phyloP scores from a whole-genome alignment of 805 yeast species.

The Wickerhamiella alocasiicola region DNA sequence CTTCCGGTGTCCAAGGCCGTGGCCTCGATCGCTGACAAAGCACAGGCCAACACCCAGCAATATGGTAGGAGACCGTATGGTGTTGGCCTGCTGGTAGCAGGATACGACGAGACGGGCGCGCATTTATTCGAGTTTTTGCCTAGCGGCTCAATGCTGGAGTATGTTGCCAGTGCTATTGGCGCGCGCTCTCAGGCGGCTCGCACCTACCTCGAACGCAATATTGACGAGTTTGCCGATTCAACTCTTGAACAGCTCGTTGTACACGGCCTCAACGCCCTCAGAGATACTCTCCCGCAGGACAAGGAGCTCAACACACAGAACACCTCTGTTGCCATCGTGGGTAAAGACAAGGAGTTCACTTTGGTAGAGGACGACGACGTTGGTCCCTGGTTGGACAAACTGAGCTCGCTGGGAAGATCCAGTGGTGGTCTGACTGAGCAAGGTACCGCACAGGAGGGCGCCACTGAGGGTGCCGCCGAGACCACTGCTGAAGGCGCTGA shows the following conservation, averaged over 20 bases:
- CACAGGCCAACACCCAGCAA: slow-evolving; percentile 90
- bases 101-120: slow-evolving; percentile 87
- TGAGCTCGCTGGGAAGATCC: slow-evolving; percentile 44
- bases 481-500: slow-evolving; percentile 12
- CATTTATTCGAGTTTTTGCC: slow-evolving; percentile 94
- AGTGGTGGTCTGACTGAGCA: too few species aligned
- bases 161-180: slow-evolving; percentile 90
- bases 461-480: slow-evolving; percentile 4
- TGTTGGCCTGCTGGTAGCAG: slow-evolving; percentile 82
- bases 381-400: slow-evolving; percentile 64
- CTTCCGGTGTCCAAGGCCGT: slow-evolving; percentile 75
- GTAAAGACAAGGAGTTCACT: slow-evolving; percentile 60
- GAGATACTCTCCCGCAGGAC: slow-evolving; percentile 91
- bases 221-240: slow-evolving; percentile 50
- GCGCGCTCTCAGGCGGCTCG: slow-evolving; percentile 98
- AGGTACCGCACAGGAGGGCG: slow-evolving; percentile 15
- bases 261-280: slow-evolving; percentile 77
- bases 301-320: slow-evolving; percentile 75
- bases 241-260: slow-evolving; percentile 63
- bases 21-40: slow-evolving; percentile 81
- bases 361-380: slow-evolving; percentile 81
- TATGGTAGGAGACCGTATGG: slow-evolving; percentile 98
- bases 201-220: slow-evolving; percentile 82
- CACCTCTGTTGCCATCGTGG: slow-evolving; percentile 89
- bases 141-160: slow-evolving; percentile 83